Conservation (phyloP, 129 eudicot species). For the Flaveria robusta region DNA sequence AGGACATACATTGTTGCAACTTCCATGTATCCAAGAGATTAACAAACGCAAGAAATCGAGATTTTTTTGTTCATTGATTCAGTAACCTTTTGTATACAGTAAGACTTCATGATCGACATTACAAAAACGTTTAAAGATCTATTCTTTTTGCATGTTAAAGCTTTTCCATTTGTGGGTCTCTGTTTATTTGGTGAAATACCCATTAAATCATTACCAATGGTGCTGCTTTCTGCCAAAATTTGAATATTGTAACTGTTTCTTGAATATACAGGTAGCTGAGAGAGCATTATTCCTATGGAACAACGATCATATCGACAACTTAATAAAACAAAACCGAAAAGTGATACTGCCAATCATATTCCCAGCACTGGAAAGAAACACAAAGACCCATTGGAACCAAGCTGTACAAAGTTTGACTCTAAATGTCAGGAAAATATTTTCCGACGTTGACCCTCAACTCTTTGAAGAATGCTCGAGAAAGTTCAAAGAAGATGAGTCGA, state of each 20-base stretch:
- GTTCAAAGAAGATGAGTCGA: slow-evolving; percentile 64
- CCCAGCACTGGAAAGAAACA: slow-evolving; percentile 65
- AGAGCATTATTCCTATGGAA: slow-evolving; percentile 80
- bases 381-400: slow-evolving; percentile 67
- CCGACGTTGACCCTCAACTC: slow-evolving; percentile 63
- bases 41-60: too few species aligned
- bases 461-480: slow-evolving; percentile 64
- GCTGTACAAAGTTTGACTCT: slow-evolving; percentile 67
- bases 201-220: not conserved
- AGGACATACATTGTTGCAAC: too few species aligned
- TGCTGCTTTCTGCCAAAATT: not conserved
- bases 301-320: slow-evolving; percentile 70
- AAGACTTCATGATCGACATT: not conserved
- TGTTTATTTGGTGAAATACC: not conserved
- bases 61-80: too few species aligned
- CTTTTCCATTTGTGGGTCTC: not conserved
- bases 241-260: not conserved
- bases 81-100: too few species aligned
- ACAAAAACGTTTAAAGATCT: not conserved
- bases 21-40: too few species aligned
- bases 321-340: slow-evolving; percentile 69
- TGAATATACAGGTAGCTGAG: slow-evolving; percentile 62
- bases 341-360: slow-evolving; percentile 67
- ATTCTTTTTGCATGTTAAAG: slow-evolving; percentile 15
- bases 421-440: slow-evolving; percentile 63